These are phyloP conservation scores for Tylopilus balloui DNA, from an alignment of 768 basidiomycete species.

Conservation along the genomic window DNA sequence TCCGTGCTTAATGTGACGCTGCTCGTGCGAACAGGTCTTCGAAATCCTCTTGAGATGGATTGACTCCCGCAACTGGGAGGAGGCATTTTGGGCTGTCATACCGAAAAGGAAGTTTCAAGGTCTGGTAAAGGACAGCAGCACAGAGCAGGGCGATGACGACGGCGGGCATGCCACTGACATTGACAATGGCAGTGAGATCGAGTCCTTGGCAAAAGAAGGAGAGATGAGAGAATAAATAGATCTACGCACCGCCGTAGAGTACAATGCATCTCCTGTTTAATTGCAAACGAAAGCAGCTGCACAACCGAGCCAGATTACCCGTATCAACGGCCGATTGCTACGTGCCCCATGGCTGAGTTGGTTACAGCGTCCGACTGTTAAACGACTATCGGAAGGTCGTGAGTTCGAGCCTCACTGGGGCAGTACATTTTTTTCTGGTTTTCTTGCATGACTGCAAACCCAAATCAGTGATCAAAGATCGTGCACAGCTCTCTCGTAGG, in stretches of 20 bases:
- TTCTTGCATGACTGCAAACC: too few relatives aligned
- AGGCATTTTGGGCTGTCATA: constrained; percentile 83
- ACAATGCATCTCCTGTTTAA: neutral
- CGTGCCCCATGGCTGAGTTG: constrained; percentile 51
- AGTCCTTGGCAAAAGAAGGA: neutral
- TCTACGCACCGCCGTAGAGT: neutral
- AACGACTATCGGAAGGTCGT: constrained; percentile 43
- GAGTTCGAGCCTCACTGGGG: constrained; percentile 53
- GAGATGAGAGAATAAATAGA: neutral
- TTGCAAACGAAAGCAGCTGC: neutral
- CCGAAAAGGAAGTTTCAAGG: constrained; percentile 84
- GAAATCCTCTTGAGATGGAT: constrained; percentile 90
- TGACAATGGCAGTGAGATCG: neutral
- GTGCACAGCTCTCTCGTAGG: too few relatives aligned
- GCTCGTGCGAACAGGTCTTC: constrained; percentile 48
- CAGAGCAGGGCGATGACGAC: neutral
- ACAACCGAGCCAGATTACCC: too few relatives aligned
- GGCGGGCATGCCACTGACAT: neutral
- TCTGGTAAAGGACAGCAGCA: neutral
- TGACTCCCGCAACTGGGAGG: constrained; percentile 81
- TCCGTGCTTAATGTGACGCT: neutral
- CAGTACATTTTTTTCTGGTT: constrained; percentile 23
- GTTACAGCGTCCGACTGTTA: constrained; percentile 50
- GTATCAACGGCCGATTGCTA: too few relatives aligned
- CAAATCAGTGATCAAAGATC: too few relatives aligned